These are phyloP conservation scores for Fusarium sublunatum DNA, from an alignment of 2,329 filamentous ascomycete genomes.

Conservation along the genomic window DNA sequence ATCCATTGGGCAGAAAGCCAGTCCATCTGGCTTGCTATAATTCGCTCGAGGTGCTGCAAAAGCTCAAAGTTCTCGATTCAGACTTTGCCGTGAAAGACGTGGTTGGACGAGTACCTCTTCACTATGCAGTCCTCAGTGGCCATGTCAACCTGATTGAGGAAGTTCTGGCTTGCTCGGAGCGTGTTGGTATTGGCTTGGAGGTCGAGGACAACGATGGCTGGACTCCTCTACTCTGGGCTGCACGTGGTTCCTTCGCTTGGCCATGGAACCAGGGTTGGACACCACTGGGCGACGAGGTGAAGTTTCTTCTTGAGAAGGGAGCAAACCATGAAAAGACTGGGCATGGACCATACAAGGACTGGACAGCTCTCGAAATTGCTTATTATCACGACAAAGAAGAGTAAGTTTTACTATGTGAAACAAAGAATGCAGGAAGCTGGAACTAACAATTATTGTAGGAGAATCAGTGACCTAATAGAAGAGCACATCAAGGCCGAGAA, in stretches of 20 bases:
- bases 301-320: not conserved
- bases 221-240: constrained; percentile 19
- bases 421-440: not conserved
- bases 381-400: constrained; percentile 1
- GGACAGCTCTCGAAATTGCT: not conserved
- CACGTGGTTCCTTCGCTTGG: not conserved
- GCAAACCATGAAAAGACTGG: not conserved
- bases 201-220: constrained; percentile 13
- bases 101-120: constrained; percentile 13
- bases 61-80: constrained; percentile 11
- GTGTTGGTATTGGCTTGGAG: constrained; percentile 1
- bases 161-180: constrained; percentile 4
- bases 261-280: not conserved
- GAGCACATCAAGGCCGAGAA: not conserved
- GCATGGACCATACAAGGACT: not conserved
- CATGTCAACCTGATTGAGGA: not conserved
- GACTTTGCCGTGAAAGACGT: constrained; percentile 12
- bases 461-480: not conserved
- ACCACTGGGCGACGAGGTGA: not conserved
- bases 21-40: constrained; percentile 18
- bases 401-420: not conserved
- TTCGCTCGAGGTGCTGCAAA: constrained; percentile 4
- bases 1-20: not conserved
- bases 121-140: constrained; percentile 9
- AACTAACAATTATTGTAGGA: not conserved